A percentile compares a stretch with the other conserved stretches of the same genome.
Evolutionary conservation across 2,329 filamentous ascomycete species (phyloP).

Genomic region (Teratosphaeriaceae sp.): DNA sequence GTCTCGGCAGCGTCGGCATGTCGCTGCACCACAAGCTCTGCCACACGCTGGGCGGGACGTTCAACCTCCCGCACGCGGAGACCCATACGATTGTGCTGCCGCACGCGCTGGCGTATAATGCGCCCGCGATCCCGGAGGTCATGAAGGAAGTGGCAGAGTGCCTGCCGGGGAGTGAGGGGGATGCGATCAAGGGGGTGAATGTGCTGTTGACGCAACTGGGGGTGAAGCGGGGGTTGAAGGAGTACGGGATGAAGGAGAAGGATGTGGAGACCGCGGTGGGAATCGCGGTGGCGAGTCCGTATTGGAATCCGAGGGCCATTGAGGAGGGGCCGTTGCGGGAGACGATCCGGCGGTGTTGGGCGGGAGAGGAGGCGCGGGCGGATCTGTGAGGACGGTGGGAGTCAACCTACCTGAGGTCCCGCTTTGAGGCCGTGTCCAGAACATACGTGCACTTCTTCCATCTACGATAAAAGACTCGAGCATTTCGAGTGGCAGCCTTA

Average conservation of each 20-base stretch:
- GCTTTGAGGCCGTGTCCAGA: no score
- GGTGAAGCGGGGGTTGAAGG: conserved; percentile 48
- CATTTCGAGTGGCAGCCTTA: no score
- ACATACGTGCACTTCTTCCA: no score
- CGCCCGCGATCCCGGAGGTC: conserved; percentile 46
- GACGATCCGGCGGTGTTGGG: conserved; percentile 54
- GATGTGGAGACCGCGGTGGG: conserved; percentile 55
- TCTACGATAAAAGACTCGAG: no score
- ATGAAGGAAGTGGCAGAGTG: conserved; percentile 49
- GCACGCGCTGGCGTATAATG: conserved; percentile 58
- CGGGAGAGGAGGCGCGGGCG: conserved; percentile 50
- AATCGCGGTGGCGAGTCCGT: conserved; percentile 52
- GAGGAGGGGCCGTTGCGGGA: conserved; percentile 48
- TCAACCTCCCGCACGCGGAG: conserved; percentile 59
- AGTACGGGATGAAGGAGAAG: conserved; percentile 53
- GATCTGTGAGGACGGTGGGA: conserved; percentile 45
- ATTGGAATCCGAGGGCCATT: conserved; percentile 53
- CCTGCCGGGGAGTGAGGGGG: conserved; percentile 51
- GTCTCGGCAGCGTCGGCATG: conserved; percentile 48
- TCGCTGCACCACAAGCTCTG: conserved; percentile 62
- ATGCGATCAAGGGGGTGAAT: conserved; percentile 53
- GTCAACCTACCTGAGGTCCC: no score
- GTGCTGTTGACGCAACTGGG: conserved; percentile 47
- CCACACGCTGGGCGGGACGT: conserved; percentile 57
- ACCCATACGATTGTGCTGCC: conserved; percentile 59